Evolutionary conservation across 441 rosid genomes (phyloP), one percentile per base, ranked within the genome.

Genomic region (Erodium trifolium): DNA sequence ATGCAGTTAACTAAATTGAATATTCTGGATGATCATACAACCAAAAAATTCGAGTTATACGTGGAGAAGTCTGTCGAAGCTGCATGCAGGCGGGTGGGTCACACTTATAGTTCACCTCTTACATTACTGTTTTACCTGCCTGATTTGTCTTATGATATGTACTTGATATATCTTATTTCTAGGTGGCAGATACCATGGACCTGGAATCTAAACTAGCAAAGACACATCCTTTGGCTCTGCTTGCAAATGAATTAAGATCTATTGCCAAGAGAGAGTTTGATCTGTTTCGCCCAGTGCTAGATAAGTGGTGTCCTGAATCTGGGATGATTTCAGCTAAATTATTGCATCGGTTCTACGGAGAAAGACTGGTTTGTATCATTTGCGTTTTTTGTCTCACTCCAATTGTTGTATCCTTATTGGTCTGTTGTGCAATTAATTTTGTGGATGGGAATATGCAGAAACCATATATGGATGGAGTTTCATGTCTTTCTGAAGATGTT

Each of bases 271-370:
- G 84, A 78, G 98, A 95, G 82, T 81, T 84, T 63, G 80, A 70
- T 73, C 80, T 83, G 65, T 95, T 89, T 81, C 84, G 80, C 70
- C 96, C 96, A 37, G 84, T 78, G 73, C 78, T 95, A 23, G 75
- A 80, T 74, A 79, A 86, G 59, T 88, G 85, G 87, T 83, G 79
- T 75, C 91, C 92, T 47, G 91, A 90, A 70, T 88, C 90, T 78
- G 72, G 90, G 80, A 82, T 77, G 79, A 81, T 85, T 45, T 84
- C 95, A 34, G 80, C 85, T 70, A 80, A 80, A 74, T 67, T 79
- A 68, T 78, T 95, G 81, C 96, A 95, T 78, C 87, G 85, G 65
- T 86, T 82, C 78, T 95, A 84, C 78, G 95, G 97, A 82, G 89
- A 87, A 87, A 88, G 84, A 86, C 86, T 95, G 99, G 99, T 95